phyloP scores from a whole-genome alignment of 2,329 filamentous ascomycete genomes.

The Phaeomoniella chlamydospora region DNA sequence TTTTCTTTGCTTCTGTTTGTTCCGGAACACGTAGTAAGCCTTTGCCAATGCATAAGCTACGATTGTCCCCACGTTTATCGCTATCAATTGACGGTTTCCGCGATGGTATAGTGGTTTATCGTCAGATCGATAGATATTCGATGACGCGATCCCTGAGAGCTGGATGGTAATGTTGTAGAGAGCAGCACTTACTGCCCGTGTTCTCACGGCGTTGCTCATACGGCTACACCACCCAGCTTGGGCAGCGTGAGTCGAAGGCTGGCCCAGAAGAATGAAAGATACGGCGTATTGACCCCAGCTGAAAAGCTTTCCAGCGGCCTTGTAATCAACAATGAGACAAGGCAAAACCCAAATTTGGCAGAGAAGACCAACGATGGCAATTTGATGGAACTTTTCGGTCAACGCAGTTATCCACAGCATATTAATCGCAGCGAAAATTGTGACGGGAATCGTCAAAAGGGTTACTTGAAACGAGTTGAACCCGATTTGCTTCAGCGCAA shows the following conservation, averaged over 20 bases:
- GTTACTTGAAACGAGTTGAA: conserved; percentile 14
- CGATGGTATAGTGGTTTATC: conserved; percentile 43
- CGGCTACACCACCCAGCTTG: conserved; percentile 33
- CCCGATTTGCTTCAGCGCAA: conserved; percentile 28
- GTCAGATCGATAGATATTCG: conserved; percentile 21
- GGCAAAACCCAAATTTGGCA: conserved; percentile 9
- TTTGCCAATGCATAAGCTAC: conserved; percentile 15
- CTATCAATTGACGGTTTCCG: conserved; percentile 24
- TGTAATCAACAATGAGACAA: neutral
- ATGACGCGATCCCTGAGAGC: conserved; percentile 17
- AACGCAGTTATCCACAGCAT: conserved; percentile 14
- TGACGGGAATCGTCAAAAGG: conserved; percentile 17
- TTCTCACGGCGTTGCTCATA: conserved; percentile 35
- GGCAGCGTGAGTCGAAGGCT: conserved; percentile 36
- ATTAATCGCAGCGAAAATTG: conserved; percentile 22
- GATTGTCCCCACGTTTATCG: conserved; percentile 12
- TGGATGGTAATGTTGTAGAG: conserved; percentile 35
- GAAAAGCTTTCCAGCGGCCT: conserved; percentile 7
- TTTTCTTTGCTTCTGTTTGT: conserved; percentile 13
- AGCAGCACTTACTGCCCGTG: conserved; percentile 31
- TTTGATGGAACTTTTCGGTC: conserved; percentile 23
- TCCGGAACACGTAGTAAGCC: conserved; percentile 17
- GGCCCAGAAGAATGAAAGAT: conserved; percentile 27
- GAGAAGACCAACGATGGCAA: conserved; percentile 13
- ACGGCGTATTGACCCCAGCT: conserved; percentile 29